Evolutionary conservation across 2,329 filamentous ascomycete genomes (phyloP), one percentile per base, ranked within the genome.

Genomic region (Neoarthrinium moseri): DNA sequence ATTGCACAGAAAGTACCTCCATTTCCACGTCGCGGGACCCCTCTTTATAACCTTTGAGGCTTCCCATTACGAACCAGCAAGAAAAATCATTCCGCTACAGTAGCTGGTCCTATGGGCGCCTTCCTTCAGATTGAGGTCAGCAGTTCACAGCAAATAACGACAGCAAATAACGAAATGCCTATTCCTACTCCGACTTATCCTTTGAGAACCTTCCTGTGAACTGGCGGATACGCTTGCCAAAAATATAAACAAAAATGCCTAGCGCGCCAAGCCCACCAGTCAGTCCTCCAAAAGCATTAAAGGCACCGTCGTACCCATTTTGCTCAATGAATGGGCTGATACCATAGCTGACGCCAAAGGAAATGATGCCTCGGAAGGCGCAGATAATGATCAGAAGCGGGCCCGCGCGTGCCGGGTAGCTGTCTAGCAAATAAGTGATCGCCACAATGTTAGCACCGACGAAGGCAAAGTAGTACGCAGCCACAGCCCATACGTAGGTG

Each of bases 301-400:
- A 67, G 0, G 62, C 54, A 3, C 61, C 62, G 48, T 66, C 65
- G 22, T 65, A 67, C 0, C 65, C 64, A 18, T 45, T 55, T 10
- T 43, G 23, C 7, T 50, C 48, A 3, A 61, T 52, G 34, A 63
- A 64, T 11, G 63, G 63, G 6, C 55, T 55, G 2, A 57, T 58
- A 22, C 55, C 53, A 27, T 60, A 61, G 36, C 48, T 54, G 6
- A 56, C 50, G 53, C 70, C 71, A 42, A 75, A 75, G 1, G 65
- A 69, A 7, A 75, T 67, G 33, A 75, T 66, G 1, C 71, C 71
- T 2, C 71, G 60, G 50, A 72, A 63, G 4, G 72, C 69, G 40
- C 69, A 73, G 23, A 75, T 69, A 27, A 75, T 65, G 4, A 75
- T 65, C 17, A 75, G 53, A 2, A 72, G 48, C 1, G 71, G 67